phyloP scores from a whole-genome alignment of 768 basidiomycete genomes.

The Lactarius trivialis region DNA sequence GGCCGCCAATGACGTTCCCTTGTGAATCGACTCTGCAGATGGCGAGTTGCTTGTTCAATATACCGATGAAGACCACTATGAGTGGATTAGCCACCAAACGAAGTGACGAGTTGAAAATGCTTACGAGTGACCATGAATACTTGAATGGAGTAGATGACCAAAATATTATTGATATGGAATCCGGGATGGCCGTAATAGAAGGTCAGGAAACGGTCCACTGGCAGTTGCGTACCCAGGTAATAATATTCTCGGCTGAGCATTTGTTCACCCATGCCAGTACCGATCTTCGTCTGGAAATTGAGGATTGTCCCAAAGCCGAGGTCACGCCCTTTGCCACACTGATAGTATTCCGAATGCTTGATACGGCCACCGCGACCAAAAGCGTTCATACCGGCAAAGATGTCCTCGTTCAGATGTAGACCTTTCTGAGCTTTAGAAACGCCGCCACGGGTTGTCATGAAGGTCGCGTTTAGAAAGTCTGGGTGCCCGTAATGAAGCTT shows the following conservation, averaged over 20 bases:
- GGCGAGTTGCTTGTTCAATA: slow-evolving; percentile 85
- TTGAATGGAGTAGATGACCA: slow-evolving; percentile 97
- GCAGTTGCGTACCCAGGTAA: slow-evolving; percentile 96
- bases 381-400: slow-evolving; percentile 99
- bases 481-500: slow-evolving; percentile 99
- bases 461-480: slow-evolving; percentile 96
- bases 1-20: slow-evolving; percentile 74
- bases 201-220: slow-evolving; percentile 96
- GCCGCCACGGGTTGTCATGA: slow-evolving; percentile 98
- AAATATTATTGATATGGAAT: slow-evolving; percentile 99
- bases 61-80: slow-evolving; percentile 87
- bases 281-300: slow-evolving; percentile 99
- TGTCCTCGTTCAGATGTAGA: slow-evolving; percentile 97
- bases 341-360: slow-evolving; percentile 99
- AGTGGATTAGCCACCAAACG: background rate
- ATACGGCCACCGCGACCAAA: slow-evolving; percentile 97
- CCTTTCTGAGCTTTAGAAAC: slow-evolving; percentile 99
- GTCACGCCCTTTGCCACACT: slow-evolving; percentile 98
- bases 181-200: slow-evolving; percentile 99
- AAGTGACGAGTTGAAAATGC: slow-evolving; percentile 30
- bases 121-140: slow-evolving; percentile 92
- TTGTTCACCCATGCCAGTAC: slow-evolving; percentile 99
- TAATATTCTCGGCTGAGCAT: slow-evolving; percentile 99
- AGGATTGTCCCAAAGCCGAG: slow-evolving; percentile 98
- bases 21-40: slow-evolving; percentile 84